A percentile compares a stretch with the other conserved stretches of the same genome.
Evolutionary conservation across 2,329 filamentous ascomycete genomes (phyloP).

Genomic region (Penicillium decumbens): DNA sequence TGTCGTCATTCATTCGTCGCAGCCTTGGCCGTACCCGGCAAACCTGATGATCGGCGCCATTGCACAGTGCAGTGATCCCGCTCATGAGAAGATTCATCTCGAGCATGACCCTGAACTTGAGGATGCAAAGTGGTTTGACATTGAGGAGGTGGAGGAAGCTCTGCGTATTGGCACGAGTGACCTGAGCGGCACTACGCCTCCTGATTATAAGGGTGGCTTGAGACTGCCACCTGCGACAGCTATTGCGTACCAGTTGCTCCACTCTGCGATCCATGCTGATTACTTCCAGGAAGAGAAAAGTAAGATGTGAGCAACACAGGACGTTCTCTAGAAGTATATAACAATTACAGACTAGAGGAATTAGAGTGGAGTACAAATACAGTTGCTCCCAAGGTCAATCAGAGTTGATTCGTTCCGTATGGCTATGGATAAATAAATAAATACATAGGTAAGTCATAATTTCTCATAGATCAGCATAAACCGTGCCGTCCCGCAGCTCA

Average conservation of each 20-base stretch:
- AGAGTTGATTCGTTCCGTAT: background rate
- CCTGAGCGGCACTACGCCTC: slow-evolving; percentile 60
- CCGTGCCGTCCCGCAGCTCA: slow-evolving; percentile 41
- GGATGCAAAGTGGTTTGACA: slow-evolving; percentile 78
- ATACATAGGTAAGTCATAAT: background rate
- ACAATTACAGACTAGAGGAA: background rate
- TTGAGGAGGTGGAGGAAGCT: slow-evolving; percentile 76
- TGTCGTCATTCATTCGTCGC: slow-evolving; percentile 75
- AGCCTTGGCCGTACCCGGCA: slow-evolving; percentile 83
- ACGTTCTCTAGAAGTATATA: background rate
- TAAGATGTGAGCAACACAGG: slow-evolving; percentile 30
- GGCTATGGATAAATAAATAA: background rate
- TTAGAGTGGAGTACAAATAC: background rate
- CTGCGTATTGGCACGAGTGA: slow-evolving; percentile 63
- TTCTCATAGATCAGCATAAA: slow-evolving; percentile 39
- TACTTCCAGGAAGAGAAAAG: slow-evolving; percentile 59
- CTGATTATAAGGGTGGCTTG: slow-evolving; percentile 69
- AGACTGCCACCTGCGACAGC: slow-evolving; percentile 79
- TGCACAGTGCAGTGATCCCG: slow-evolving; percentile 70
- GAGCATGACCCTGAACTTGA: slow-evolving; percentile 89
- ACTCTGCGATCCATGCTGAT: slow-evolving; percentile 66
- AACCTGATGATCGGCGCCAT: slow-evolving; percentile 85
- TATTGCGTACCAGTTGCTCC: slow-evolving; percentile 85
- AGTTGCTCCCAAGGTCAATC: background rate
- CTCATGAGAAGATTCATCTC: slow-evolving; percentile 74